These are phyloP conservation scores for Curvularia sp. DNA, from an alignment of 2,329 filamentous ascomycete genomes.

Conservation along the genomic window DNA sequence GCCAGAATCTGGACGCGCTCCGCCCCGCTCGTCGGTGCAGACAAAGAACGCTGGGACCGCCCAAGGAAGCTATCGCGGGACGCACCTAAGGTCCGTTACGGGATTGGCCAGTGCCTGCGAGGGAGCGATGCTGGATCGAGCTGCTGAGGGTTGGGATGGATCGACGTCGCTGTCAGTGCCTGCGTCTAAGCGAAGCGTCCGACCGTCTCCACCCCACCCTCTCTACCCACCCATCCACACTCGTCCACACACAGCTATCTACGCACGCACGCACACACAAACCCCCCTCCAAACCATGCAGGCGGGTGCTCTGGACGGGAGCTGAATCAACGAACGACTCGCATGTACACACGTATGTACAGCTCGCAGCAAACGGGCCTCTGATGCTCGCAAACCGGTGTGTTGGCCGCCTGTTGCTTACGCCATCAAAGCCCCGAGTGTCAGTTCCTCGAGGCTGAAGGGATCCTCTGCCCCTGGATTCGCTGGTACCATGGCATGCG, in stretches of 20 bases:
- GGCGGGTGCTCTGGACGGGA: constrained; percentile 14
- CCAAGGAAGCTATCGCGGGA: constrained; percentile 36
- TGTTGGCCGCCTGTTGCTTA: constrained; percentile 15
- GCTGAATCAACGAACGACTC: constrained; percentile 7
- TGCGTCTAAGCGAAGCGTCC: constrained; percentile 27
- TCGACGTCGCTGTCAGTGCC: constrained; percentile 42
- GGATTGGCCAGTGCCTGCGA: constrained; percentile 36
- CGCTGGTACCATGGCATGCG: constrained; percentile 19
- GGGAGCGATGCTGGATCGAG: constrained; percentile 27
- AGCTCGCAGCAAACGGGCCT: background rate
- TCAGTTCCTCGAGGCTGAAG: constrained; percentile 17
- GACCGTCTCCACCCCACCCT: constrained; percentile 11
- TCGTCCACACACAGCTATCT: constrained; percentile 7
- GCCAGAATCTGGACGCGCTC: constrained; percentile 14
- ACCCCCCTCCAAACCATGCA: constrained; percentile 15
- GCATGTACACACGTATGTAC: background rate
- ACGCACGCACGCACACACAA: background rate
- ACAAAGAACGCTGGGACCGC: constrained; percentile 19
- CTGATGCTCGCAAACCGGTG: too few relatives aligned
- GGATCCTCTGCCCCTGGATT: constrained; percentile 20
- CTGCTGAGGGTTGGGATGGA: constrained; percentile 28
- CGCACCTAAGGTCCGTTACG: constrained; percentile 40
- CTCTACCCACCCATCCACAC: constrained; percentile 11
- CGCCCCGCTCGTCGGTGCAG: constrained; percentile 15
- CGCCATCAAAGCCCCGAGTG: constrained; percentile 18